Evolutionary conservation across 2,329 filamentous ascomycete genomes (phyloP).

Genomic region (Colletotrichum sp.): DNA sequence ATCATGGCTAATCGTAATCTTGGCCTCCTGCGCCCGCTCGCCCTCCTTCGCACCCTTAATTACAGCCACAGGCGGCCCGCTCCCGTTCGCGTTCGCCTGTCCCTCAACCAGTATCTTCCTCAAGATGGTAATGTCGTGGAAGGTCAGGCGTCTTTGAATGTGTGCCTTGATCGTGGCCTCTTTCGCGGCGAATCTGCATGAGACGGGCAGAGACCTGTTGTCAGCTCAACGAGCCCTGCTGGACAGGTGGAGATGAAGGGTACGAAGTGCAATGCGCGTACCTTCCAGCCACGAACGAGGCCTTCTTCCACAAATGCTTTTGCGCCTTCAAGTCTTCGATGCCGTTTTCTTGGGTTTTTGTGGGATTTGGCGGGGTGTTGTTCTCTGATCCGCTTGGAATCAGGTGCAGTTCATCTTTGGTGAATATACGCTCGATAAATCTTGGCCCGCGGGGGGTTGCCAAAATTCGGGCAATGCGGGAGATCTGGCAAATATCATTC

Average conservation of each 20-base stretch:
- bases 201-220: background rate
- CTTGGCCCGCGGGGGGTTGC: slow-evolving; percentile 40
- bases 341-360: background rate
- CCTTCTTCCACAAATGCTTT: slow-evolving; percentile 39
- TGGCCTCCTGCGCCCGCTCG: slow-evolving; percentile 58
- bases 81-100: slow-evolving; percentile 30
- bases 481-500: slow-evolving; percentile 77
- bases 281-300: slow-evolving; percentile 50
- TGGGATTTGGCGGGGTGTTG: background rate
- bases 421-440: slow-evolving; percentile 55
- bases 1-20: slow-evolving; percentile 87
- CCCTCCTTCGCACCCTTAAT: slow-evolving; percentile 35
- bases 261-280: slow-evolving; percentile 20
- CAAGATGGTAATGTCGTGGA: slow-evolving; percentile 63
- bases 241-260: background rate
- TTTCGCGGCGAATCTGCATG: slow-evolving; percentile 70
- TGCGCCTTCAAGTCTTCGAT: slow-evolving; percentile 1
- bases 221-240: background rate
- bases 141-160: slow-evolving; percentile 60
- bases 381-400: slow-evolving; percentile 13
- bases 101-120: slow-evolving; percentile 23
- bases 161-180: slow-evolving; percentile 79
- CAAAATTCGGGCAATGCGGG: slow-evolving; percentile 68
- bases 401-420: slow-evolving; percentile 40
- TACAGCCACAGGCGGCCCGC: slow-evolving; percentile 50